Conservation (phyloP, 2,329 filamentous ascomycete genomes). For the Cladobotryum mycophilum region DNA sequence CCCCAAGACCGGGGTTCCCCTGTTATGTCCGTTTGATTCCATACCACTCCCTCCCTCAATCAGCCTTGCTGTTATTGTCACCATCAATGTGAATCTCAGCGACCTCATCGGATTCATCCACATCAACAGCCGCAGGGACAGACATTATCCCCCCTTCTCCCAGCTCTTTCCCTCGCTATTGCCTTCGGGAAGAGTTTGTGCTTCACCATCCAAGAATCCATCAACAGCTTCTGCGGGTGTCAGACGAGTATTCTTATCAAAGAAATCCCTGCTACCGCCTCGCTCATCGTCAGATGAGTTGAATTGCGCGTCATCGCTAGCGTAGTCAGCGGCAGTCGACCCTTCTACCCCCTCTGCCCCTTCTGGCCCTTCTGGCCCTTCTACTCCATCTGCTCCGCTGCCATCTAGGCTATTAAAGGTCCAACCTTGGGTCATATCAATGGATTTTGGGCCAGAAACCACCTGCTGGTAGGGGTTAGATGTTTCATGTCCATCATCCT, state of each 20-base stretch:
- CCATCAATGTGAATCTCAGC: constrained; percentile 45
- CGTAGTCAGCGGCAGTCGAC: constrained; percentile 30
- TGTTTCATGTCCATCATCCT: constrained; percentile 43
- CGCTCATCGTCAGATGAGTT: constrained; percentile 34
- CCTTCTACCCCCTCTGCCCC: constrained; percentile 18
- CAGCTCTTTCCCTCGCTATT: constrained; percentile 29
- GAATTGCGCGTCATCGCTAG: constrained; percentile 39
- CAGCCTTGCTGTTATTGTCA: constrained; percentile 18
- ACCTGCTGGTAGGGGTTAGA: constrained; percentile 26
- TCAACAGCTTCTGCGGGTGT: constrained; percentile 14
- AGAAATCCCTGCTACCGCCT: constrained; percentile 16
- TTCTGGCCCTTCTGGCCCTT: too few relatives aligned
- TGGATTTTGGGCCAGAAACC: constrained; percentile 19
- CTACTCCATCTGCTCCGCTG: constrained; percentile 18
- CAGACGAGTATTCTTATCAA: constrained; percentile 28
- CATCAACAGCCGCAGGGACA: constrained; percentile 30
- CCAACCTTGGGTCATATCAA: constrained; percentile 37
- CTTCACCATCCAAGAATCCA: background rate
- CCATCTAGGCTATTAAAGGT: constrained; percentile 36
- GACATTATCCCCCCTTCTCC: constrained; percentile 33
- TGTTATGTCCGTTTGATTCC: background rate
- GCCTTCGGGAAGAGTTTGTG: background rate
- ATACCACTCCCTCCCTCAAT: background rate
- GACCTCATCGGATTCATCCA: constrained; percentile 35
- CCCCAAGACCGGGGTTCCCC: background rate